A percentile compares a stretch with the other conserved stretches of the same genome.
Evolutionary conservation across 106 monocot species (phyloP).

Genomic region (Dioscorea zingiberensis): DNA sequence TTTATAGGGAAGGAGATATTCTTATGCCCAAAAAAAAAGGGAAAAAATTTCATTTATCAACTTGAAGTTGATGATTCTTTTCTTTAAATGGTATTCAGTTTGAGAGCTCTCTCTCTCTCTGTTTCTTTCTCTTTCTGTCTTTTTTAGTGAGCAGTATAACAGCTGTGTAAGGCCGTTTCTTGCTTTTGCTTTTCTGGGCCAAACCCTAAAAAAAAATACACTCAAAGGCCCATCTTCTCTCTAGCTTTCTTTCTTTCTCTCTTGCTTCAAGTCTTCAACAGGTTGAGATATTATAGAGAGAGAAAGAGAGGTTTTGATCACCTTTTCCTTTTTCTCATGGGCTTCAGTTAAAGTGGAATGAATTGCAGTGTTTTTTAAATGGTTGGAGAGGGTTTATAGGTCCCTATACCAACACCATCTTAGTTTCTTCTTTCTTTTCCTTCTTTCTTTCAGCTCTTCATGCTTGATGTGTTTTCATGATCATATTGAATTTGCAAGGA

Average conservation of each 20-base stretch:
- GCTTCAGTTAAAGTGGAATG: constrained; percentile 56
- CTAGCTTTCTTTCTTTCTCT: constrained; percentile 11
- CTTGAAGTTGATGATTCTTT: neutral
- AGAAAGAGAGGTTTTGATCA: neutral
- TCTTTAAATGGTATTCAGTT: constrained; percentile 1
- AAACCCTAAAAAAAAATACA: constrained; percentile 26
- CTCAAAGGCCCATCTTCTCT: constrained; percentile 2
- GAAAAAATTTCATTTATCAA: too few species aligned
- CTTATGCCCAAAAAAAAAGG: neutral
- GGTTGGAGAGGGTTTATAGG: constrained; percentile 21
- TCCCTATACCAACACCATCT: neutral
- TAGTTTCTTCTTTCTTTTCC: neutral
- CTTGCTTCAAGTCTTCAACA: too few species aligned
- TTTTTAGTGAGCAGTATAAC: constrained; percentile 11
- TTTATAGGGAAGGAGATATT: neutral
- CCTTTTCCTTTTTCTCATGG: constrained; percentile 46
- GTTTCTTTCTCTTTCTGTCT: too few species aligned
- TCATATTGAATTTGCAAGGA: too few species aligned
- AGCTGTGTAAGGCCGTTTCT: constrained; percentile 28
- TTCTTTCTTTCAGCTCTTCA: neutral
- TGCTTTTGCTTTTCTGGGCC: constrained; percentile 31
- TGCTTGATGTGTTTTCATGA: neutral
- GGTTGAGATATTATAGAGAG: too few species aligned
- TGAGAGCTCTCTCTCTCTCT: neutral
- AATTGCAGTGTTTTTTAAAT: too few species aligned